Percentiles rank a stretch among this genome's conserved stretches.
These are phyloP conservation scores for Trichoderma sp. DNA, from an alignment of 2,329 filamentous ascomycete genomes.

Conservation along the genomic window DNA sequence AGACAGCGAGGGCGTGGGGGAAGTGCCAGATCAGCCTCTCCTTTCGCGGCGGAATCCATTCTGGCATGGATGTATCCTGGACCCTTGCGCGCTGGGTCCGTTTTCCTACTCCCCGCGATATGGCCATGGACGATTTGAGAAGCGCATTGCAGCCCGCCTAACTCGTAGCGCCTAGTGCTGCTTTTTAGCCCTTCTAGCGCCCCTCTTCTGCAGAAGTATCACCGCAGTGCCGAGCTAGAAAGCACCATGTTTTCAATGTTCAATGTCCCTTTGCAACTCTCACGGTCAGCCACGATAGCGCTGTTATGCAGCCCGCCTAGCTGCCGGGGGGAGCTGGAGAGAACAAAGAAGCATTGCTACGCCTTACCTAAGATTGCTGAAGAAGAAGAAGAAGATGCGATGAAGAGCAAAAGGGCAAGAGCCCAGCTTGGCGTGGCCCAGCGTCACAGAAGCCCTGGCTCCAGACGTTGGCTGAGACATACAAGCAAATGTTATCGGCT, in stretches of 20 bases:
- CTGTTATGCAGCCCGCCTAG: neutral
- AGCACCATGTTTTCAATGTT: neutral
- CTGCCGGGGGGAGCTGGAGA: neutral
- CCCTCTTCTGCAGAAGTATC: slow-evolving; percentile 1
- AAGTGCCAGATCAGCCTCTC: slow-evolving; percentile 15
- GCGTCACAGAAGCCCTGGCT: neutral
- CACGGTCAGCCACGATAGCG: slow-evolving; percentile 15
- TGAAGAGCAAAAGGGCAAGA: neutral
- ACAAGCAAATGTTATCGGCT: neutral
- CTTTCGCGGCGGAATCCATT: neutral
- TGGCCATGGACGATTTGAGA: slow-evolving; percentile 10
- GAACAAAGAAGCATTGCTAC: neutral
- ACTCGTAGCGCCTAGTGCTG: neutral
- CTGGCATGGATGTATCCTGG: slow-evolving; percentile 1
- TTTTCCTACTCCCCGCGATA: slow-evolving; percentile 5
- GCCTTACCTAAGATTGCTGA: neutral
- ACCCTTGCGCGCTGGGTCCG: neutral
- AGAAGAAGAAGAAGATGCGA: too few species aligned
- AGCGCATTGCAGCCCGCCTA: neutral
- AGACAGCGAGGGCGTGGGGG: slow-evolving; percentile 2
- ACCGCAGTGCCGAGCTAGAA: neutral
- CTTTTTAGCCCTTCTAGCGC: neutral
- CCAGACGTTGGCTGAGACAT: neutral
- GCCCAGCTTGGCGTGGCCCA: neutral
- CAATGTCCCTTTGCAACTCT: neutral